A percentile compares a stretch with the other conserved stretches of the same genome.
Evolutionary conservation across 2,329 filamentous ascomycete genomes (phyloP).

Genomic region (Kalmusia sp.): DNA sequence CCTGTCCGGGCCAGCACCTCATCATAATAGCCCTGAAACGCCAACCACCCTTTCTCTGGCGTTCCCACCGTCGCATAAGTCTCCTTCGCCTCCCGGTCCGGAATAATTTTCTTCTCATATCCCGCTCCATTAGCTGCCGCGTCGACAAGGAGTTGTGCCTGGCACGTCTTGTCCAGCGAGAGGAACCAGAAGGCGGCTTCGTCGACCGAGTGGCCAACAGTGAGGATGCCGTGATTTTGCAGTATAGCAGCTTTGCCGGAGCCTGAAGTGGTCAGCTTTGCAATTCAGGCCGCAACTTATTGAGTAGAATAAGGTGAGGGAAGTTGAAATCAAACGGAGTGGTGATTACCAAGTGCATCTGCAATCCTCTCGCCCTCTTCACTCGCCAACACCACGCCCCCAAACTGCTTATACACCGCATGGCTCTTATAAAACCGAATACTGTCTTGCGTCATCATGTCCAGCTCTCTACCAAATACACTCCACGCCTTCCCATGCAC

Average conservation of each 20-base stretch:
- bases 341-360: slow-evolving; percentile 35
- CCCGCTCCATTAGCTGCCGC: slow-evolving; percentile 47
- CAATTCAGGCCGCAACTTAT: neutral
- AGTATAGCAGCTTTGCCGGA: slow-evolving; percentile 47
- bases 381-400: slow-evolving; percentile 51
- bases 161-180: slow-evolving; percentile 54
- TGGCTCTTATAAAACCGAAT: slow-evolving; percentile 52
- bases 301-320: neutral
- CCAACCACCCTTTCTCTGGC: slow-evolving; percentile 61
- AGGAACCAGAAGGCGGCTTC: slow-evolving; percentile 57
- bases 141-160: slow-evolving; percentile 54
- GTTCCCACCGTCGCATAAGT: slow-evolving; percentile 52
- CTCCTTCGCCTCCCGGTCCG: slow-evolving; percentile 49
- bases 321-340: neutral
- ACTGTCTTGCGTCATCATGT: slow-evolving; percentile 58
- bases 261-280: slow-evolving; percentile 14
- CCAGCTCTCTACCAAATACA: slow-evolving; percentile 54
- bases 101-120: slow-evolving; percentile 50
- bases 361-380: slow-evolving; percentile 56
- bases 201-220: slow-evolving; percentile 49
- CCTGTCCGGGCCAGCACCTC: slow-evolving; percentile 59
- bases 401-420: slow-evolving; percentile 50
- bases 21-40: slow-evolving; percentile 63
- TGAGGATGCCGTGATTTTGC: slow-evolving; percentile 50
- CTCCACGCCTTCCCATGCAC: slow-evolving; percentile 57